Base-by-base conservation (phyloP, 2,329 filamentous ascomycete genomes). In the Hirsutella minnesotensis region DNA sequence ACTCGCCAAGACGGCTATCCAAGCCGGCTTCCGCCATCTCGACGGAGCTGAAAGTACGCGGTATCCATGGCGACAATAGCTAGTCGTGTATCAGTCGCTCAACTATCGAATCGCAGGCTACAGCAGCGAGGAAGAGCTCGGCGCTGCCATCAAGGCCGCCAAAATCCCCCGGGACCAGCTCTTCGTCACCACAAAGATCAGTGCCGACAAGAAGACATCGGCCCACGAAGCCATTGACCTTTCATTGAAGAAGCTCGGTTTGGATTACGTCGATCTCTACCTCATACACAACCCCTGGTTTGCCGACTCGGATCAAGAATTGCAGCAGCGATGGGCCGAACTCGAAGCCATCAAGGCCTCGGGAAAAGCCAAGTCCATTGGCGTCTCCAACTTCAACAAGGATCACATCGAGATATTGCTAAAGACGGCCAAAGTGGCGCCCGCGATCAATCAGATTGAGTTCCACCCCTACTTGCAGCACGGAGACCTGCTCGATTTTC, bases 391-490 rank as follows among this genome's bases (percentile, higher is more conserved):
- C 66, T 90, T 83, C 55, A 54, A 75, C 27, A 63, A 70, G 51
- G 55, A 63, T 36, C 65, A 83, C 49, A 60, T 83, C 18, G 72
- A 81, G 56, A 54, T 63, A 3, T 56, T 81, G 35, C 64, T 81
- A 2, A 58, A 71, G 56, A 76, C 77, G 5, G 79, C 79, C 40
- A 73, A 71, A 51, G 58, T 83, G 46, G 57, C 67, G 3, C 86
- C 86, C 1, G 79, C 75, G 7, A 73, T 84, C 47, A 89, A 90
- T 65, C 85, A 92, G 69, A 83, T 90, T 55, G 85, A 90, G 66
- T 80, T 76, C 55, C 83, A 92, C 61, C 83, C 85, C 0, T 86
- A 86, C 57, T 67, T 84, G 41, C 81, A 83, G 61, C 81, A 83
- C 56, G 68, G 67, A 5, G 66, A 70, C 45, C 65, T 84, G 12